Base-by-base conservation (phyloP, 495 filamentous ascomycete genomes). In the Penicilliopsis zonata region DNA sequence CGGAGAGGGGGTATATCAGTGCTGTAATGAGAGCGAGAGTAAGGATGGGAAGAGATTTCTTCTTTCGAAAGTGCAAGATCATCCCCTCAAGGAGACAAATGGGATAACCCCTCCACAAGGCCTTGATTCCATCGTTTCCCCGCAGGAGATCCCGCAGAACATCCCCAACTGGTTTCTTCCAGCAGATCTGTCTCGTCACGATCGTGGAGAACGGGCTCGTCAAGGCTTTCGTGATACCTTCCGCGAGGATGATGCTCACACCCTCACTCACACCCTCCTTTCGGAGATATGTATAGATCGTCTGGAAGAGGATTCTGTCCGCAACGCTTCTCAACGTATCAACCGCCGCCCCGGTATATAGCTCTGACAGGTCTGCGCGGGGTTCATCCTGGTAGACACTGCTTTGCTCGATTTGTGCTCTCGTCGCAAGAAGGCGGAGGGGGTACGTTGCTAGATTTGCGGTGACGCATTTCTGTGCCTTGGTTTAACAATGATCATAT, bases 371-470 rank as follows among this genome's bases (percentile, higher is more conserved):
- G 9, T 85, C 86, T 57, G 83, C 78, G 13, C 65, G 59, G 1
- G 56, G n/a, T n/a, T n/a, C n/a, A n/a, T n/a, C n/a, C n/a, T n/a
- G n/a, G n/a, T n/a, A n/a, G n/a, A n/a, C n/a, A n/a, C n/a, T n/a
- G n/a, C n/a, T n/a, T n/a, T n/a, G n/a, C 52, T 93, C 85, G 9
- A 82, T 82, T 55, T 94, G 86, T 3, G 94, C 70, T 9, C 86
- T 71, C 10, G 86, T 84, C 37, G 86, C 78, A 34, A 87, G 76
- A n/a, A 93, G 68, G 47, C 81, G 80, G 15, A 94, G 70, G 2
- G 88, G 87, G 50, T 94, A 93, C 7, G 80, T 74, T 26, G 74
- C 55, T 30, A 87, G 55, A 45, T 86, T 87, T 2, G 86, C 22
- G n/a, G n/a, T 7, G n/a, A 6, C 22, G 22, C n/a, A n/a, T 7